phyloP scores from a whole-genome alignment of 1,284 basidiomycete species.

The Trichosporon faecale region DNA sequence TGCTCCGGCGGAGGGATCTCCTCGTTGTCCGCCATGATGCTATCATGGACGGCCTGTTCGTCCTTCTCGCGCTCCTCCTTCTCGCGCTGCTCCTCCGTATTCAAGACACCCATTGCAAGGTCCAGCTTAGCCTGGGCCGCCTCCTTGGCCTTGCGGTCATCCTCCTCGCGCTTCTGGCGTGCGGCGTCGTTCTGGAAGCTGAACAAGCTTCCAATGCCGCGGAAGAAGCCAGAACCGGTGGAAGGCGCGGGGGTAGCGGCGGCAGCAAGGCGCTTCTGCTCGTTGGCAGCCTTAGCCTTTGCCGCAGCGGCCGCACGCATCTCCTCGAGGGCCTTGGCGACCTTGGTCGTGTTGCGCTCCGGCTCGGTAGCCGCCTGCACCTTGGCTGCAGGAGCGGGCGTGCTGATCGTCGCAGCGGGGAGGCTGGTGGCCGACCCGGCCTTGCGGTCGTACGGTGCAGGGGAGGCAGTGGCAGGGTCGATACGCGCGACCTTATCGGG shows the following conservation, averaged over 20 bases:
- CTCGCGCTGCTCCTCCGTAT: too few species aligned
- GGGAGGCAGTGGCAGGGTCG: slow-evolving; percentile 21
- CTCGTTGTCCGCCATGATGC: slow-evolving; percentile 24
- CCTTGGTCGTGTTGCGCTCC: slow-evolving; percentile 34
- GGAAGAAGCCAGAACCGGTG: slow-evolving; percentile 42
- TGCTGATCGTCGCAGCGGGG: slow-evolving; percentile 13
- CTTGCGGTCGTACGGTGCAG: background rate
- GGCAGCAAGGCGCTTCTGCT: slow-evolving; percentile 26
- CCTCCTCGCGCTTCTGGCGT: slow-evolving; percentile 22
- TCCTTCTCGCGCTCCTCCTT: slow-evolving; percentile 17
- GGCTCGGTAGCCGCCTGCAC: background rate
- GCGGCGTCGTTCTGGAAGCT: slow-evolving; percentile 34
- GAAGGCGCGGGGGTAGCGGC: slow-evolving; percentile 18
- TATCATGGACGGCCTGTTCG: slow-evolving; percentile 30
- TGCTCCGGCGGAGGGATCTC: slow-evolving; percentile 5
- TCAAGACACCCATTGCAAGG: background rate
- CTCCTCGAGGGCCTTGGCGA: slow-evolving; percentile 43
- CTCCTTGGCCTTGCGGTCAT: slow-evolving; percentile 31
- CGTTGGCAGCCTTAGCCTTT: slow-evolving; percentile 32
- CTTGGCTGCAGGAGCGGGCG: slow-evolving; percentile 4
- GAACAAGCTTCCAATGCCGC: slow-evolving; percentile 34
- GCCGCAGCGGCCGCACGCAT: slow-evolving; percentile 39
- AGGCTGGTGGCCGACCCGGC: slow-evolving; percentile 9
- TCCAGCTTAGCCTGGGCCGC: slow-evolving; percentile 9
- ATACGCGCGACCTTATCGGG: slow-evolving; percentile 40